Percentiles rank a stretch among this genome's conserved stretches.
phyloP scores from a whole-genome alignment of 23 red algal genomes.

The Gracilariopsis chorda region DNA sequence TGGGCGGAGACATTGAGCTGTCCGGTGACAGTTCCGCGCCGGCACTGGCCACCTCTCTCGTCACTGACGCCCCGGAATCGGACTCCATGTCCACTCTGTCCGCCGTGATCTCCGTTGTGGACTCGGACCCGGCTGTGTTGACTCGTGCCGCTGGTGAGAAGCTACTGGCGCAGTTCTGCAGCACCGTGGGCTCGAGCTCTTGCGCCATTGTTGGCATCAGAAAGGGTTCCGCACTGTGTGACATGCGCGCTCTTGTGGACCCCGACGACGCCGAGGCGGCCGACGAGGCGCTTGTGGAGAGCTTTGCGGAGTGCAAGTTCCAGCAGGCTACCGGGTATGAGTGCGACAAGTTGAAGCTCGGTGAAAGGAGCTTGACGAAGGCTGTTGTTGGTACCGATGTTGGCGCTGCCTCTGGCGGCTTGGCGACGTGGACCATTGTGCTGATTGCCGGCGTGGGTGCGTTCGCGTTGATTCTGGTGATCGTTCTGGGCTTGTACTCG shows the following conservation, averaged over 20 bases:
- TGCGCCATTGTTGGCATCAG: neutral
- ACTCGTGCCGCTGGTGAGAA: neutral
- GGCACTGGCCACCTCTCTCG: neutral
- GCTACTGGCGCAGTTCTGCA: neutral
- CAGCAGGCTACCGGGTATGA: neutral
- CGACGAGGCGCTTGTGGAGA: neutral
- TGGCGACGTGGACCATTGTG: slow-evolving; percentile 62
- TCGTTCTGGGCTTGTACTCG: slow-evolving; percentile 40
- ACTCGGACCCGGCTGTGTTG: neutral
- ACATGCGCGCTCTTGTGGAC: neutral
- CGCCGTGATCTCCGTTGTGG: slow-evolving; percentile 14
- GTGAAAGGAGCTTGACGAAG: neutral
- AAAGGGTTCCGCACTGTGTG: slow-evolving; percentile 14
- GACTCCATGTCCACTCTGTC: neutral
- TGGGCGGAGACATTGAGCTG: neutral
- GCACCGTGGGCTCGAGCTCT: neutral
- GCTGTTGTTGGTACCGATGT: neutral
- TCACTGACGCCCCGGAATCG: neutral
- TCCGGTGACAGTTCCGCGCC: neutral
- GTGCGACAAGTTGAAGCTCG: slow-evolving; percentile 33
- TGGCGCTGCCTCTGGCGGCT: neutral
- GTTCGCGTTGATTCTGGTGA: slow-evolving; percentile 49
- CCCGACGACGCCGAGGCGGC: neutral
- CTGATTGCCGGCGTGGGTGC: slow-evolving; percentile 47
- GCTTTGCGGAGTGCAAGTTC: slow-evolving; percentile 33